Evolutionary conservation across 1,284 basidiomycete species (phyloP).

Genomic region (Waitea zeae): DNA sequence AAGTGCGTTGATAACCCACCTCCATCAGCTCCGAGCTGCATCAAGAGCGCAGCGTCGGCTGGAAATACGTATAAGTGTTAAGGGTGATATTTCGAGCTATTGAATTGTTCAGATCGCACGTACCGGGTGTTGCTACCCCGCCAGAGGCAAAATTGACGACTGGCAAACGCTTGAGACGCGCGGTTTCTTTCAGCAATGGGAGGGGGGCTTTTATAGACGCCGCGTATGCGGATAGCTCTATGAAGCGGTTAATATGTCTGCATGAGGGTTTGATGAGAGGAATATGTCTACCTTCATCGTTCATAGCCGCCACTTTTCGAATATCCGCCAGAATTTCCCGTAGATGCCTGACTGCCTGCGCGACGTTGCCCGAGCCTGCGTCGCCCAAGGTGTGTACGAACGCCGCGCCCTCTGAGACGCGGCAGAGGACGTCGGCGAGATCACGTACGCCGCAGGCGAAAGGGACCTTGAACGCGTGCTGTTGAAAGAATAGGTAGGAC

Average conservation of each 20-base stretch:
- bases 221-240: constrained; percentile 90
- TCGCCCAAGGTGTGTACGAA: constrained; percentile 97
- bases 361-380: constrained; percentile 95
- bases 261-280: too few species aligned
- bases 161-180: constrained; percentile 82
- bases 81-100: constrained; percentile 1
- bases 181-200: constrained; percentile 94
- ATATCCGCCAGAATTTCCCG: constrained; percentile 78
- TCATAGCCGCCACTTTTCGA: constrained; percentile 72
- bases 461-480: constrained; percentile 82
- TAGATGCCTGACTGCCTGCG: constrained; percentile 92
- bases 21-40: constrained; percentile 98
- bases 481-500: constrained; percentile 52
- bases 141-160: constrained; percentile 96
- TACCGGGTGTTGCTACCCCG: constrained; percentile 89
- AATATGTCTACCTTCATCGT: too few species aligned
- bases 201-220: constrained; percentile 94
- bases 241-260: too few species aligned
- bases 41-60: constrained; percentile 98
- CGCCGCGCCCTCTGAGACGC: constrained; percentile 94
- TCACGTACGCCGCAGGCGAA: constrained; percentile 71
- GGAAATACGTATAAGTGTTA: constrained; percentile 1
- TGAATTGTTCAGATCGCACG: too few species aligned
- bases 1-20: constrained; percentile 30
- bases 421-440: constrained; percentile 84